Base-by-base conservation (phyloP, 192 early-diverging fungal species). In the Piromyces finnis region DNA sequence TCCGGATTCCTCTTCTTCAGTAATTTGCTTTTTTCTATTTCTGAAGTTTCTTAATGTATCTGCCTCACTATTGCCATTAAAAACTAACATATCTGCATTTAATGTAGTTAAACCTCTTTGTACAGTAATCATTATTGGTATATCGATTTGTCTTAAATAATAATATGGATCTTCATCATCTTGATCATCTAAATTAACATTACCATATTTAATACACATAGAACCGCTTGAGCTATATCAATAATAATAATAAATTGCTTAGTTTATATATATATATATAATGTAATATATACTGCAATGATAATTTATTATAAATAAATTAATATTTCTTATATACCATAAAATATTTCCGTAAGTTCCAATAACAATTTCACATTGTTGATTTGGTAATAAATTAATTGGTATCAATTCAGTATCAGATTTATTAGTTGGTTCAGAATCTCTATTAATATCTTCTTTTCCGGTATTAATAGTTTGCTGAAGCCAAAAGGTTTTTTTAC, bases 401-500 rank as follows among this genome's bases (percentile, higher is more conserved):
- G 51, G 51, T 11, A 68, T 68, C 9, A 68, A 26, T 68, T 68
- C 51, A 9, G 51, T 68, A 68, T 68, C 51, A 7, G 51, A 68
- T 68, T 68, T 68, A 68, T 68, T 68, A 27, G 51, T 68, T 68
- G 51, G 51, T 78, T 77, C 79, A 78, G 80, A 36, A 36, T 79
- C 79, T 79, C 80, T 79, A 79, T 77, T 80, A 11, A 77, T 77
- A 17, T 85, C 77, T 13, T 35, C 82, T 27, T 81, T 84, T 77
- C 77, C 79, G 22, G 51, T 68, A 68, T 68, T 68, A 27, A 68
- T 68, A 18, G 26, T 37, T 27, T 39, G 30, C 77, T 81, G 78
- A 30, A 88, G 29, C 85, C 87, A 88, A 29, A 90, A 86, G 15
- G 86, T 85, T 12, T 84, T 82, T 5, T 88, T 37, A 77, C 83